Conservation (phyloP, 768 basidiomycete genomes). For the Leccinum variicolor region DNA sequence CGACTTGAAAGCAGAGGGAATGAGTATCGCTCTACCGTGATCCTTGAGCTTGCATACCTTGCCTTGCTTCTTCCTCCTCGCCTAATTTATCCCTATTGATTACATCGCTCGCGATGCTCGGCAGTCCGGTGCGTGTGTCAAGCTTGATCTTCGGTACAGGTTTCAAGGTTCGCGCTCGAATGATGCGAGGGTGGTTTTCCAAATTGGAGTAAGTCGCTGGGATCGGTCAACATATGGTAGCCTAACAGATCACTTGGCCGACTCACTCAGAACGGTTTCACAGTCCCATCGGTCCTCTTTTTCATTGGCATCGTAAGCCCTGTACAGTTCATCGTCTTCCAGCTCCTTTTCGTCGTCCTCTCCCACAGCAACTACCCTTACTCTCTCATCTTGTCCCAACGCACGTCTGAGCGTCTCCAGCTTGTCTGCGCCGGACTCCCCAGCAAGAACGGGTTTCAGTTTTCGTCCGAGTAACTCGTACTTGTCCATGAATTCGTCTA, state of each 20-base stretch:
- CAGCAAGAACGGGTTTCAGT: constrained; percentile 71
- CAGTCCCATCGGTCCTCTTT: constrained; percentile 90
- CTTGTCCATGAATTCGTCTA: constrained; percentile 90
- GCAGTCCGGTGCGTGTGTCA: constrained; percentile 77
- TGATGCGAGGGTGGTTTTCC: constrained; percentile 93
- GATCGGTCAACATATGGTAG: constrained; percentile 8
- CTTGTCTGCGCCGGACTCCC: constrained; percentile 73
- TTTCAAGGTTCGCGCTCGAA: constrained; percentile 59
- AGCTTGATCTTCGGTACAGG: constrained; percentile 62
- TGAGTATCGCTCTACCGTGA: not conserved
- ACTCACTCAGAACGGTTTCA: constrained; percentile 90
- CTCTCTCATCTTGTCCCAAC: constrained; percentile 65
- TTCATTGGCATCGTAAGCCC: constrained; percentile 38
- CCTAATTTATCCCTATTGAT: constrained; percentile 12
- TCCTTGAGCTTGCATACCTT: constrained; percentile 22
- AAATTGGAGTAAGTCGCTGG: constrained; percentile 94
- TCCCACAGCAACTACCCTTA: constrained; percentile 41
- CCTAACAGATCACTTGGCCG: not conserved
- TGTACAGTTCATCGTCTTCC: constrained; percentile 42
- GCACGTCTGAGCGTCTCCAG: constrained; percentile 75
- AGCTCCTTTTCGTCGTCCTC: constrained; percentile 47
- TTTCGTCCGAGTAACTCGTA: constrained; percentile 90
- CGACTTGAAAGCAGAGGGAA: not conserved
- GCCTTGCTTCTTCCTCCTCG: constrained; percentile 26
- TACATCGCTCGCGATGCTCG: constrained; percentile 41